phyloP scores from a whole-genome alignment of 169 alveolate species.

The Babesia gibsoni region DNA sequence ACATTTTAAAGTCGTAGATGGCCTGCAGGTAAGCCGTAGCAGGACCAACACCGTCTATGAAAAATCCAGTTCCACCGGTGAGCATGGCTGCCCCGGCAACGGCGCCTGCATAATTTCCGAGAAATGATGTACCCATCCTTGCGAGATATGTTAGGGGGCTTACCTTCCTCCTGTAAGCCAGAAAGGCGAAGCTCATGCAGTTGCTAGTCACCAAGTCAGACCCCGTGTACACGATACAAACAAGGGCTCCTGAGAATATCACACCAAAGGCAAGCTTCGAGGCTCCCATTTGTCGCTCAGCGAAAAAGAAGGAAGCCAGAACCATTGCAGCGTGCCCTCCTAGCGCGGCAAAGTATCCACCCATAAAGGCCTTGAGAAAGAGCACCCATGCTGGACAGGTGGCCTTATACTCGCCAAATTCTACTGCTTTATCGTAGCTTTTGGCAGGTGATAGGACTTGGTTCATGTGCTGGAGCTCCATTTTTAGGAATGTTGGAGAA shows the following conservation, averaged over 20 bases:
- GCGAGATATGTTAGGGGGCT: constrained; percentile 11
- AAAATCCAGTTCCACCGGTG: constrained; percentile 66
- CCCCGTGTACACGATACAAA: constrained; percentile 70
- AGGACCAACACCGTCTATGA: constrained; percentile 4
- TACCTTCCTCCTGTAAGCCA: constrained; percentile 34
- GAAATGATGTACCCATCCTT: constrained; percentile 63
- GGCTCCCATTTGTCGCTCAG: not conserved
- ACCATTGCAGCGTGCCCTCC: constrained; percentile 65
- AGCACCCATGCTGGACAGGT: constrained; percentile 5
- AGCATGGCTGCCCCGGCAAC: constrained; percentile 59
- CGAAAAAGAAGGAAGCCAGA: constrained; percentile 40
- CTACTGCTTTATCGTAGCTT: constrained; percentile 1
- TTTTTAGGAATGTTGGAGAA: no score
- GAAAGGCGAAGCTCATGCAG: constrained; percentile 65
- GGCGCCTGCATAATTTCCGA: constrained; percentile 76
- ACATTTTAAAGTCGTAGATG: constrained; percentile 40
- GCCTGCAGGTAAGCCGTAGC: constrained; percentile 23
- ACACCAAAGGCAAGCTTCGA: constrained; percentile 66
- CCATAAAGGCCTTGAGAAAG: constrained; percentile 46
- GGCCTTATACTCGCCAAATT: constrained; percentile 23
- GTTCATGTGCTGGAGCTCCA: not conserved
- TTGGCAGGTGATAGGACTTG: constrained; percentile 38
- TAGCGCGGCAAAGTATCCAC: constrained; percentile 58
- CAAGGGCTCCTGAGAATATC: constrained; percentile 70
- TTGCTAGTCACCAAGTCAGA: constrained; percentile 77